Evolutionary conservation across 345 rosid species (phyloP).

Genomic region (Raphanus sativus): DNA sequence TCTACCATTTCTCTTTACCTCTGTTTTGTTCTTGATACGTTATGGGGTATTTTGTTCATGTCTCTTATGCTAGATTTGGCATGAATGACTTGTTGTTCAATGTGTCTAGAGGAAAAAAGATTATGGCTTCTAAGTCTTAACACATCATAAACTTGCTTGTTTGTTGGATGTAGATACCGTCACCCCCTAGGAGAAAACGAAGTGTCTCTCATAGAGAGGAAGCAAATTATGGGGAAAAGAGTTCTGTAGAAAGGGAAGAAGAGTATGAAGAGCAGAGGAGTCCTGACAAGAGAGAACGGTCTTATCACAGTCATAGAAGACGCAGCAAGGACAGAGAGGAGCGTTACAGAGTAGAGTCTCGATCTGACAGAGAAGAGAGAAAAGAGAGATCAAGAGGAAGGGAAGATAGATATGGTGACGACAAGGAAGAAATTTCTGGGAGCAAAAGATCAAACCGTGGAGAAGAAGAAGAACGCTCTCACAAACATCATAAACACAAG

Average conservation of each 20-base stretch:
- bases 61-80: background rate
- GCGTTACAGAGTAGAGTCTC: constrained; percentile 20
- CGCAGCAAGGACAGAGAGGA: constrained; percentile 41
- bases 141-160: background rate
- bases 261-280: constrained; percentile 26
- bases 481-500: constrained; percentile 21
- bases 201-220: constrained; percentile 50
- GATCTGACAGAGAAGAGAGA: constrained; percentile 39
- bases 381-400: constrained; percentile 39
- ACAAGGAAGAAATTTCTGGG: constrained; percentile 29
- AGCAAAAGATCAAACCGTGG: constrained; percentile 32
- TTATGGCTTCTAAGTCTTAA: background rate
- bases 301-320: constrained; percentile 31
- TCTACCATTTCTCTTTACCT: constrained; percentile 16
- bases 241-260: constrained; percentile 41
- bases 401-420: constrained; percentile 36
- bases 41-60: background rate
- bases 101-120: constrained; percentile 4
- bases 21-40: background rate
- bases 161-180: constrained; percentile 62
- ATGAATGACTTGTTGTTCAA: background rate
- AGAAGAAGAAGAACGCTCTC: constrained; percentile 33
- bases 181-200: constrained; percentile 72
- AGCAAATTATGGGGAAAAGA: constrained; percentile 29
- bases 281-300: background rate